Evolutionary conservation across 306 rosid genomes (phyloP).

Genomic region (Medicago arabica): DNA sequence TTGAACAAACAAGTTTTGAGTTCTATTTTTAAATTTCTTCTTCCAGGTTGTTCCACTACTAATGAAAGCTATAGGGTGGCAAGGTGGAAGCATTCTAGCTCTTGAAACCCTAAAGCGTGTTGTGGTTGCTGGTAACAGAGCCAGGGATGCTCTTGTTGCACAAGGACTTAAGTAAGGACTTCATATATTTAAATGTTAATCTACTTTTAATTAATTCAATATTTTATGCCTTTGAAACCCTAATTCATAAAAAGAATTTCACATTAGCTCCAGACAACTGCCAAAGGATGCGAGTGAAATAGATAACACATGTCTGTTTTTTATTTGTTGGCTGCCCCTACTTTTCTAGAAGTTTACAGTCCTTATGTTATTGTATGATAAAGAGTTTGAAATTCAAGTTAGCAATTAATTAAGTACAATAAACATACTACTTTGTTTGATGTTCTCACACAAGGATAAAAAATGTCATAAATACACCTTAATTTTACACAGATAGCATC

Average conservation of each 20-base stretch:
- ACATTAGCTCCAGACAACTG: slow-evolving; percentile 24
- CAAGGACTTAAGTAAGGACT: slow-evolving; percentile 97
- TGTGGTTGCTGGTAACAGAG: slow-evolving; percentile 99
- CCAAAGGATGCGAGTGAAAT: slow-evolving; percentile 35
- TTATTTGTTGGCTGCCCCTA: slow-evolving; percentile 13
- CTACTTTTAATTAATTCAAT: slow-evolving; percentile 10
- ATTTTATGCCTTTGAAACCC: slow-evolving; percentile 25
- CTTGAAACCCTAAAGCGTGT: slow-evolving; percentile 98
- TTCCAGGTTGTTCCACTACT: slow-evolving; percentile 94
- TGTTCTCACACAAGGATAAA: slow-evolving; percentile 12
- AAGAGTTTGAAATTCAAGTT: slow-evolving; percentile 22
- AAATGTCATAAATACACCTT: background rate
- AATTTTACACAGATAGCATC: slow-evolving; percentile 8
- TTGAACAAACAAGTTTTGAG: slow-evolving; percentile 3
- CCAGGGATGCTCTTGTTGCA: slow-evolving; percentile 99
- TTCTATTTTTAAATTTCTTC: slow-evolving; percentile 29
- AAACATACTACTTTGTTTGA: background rate
- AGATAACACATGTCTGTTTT: background rate
- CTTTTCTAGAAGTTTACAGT: slow-evolving; percentile 16
- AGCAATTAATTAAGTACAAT: background rate
- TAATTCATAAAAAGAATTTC: slow-evolving; percentile 34
- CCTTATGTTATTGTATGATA: background rate
- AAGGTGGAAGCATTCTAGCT: slow-evolving; percentile 97
- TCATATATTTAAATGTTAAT: background rate
- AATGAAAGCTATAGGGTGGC: slow-evolving; percentile 99